Base-by-base conservation (phyloP, 2,329 filamentous ascomycete genomes). In the Alternaria postmessia region DNA sequence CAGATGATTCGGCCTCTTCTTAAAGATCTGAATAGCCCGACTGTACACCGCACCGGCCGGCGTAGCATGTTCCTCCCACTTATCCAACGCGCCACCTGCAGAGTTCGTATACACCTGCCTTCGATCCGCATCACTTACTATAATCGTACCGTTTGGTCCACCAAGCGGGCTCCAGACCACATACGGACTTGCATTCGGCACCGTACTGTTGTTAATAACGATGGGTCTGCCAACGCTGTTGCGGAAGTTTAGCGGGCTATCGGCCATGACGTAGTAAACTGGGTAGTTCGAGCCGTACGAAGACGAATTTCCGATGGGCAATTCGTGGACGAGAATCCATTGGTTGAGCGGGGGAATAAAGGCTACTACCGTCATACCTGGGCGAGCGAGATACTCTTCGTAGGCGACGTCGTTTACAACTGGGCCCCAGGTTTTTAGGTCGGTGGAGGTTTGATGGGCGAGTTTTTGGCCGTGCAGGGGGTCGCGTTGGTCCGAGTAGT, bases 401-500 rank as follows among this genome's bases (percentile, higher is more conserved):
- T 30, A 30, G 8, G 28, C 28, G 4, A 30, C 69, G 32, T 70
- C 70, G 30, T 71, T 64, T 26, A 69, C 59, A 22, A 65, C 64
- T 6, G 65, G 64, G n/a, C 68, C 63, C 67, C 67, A 71, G 18
- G 53, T 65, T 48, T 63, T 65, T 16, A 71, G 58, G n/a, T 70
- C 63, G 7, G 42, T 56, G 12, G 64, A 62, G 30, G 60, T 66
- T 48, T 71, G 67, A 38, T 71, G 68, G 14, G 67, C 60, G 20
- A 72, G 67, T 49, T 72, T 72, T 51, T 72, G 70, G 42, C 61
- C 64, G 42, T 72, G 68, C 18, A 65, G 65, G 20, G 60, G 60
- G 39, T 72, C 70, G 28, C 68, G 67, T 51, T 72, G 68, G 61
- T 71, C 68, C 0, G 70, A 72, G 63, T 72, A 72, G 64, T 68